Conservation (phyloP, 306 rosid species). For the Myrica gale region DNA sequence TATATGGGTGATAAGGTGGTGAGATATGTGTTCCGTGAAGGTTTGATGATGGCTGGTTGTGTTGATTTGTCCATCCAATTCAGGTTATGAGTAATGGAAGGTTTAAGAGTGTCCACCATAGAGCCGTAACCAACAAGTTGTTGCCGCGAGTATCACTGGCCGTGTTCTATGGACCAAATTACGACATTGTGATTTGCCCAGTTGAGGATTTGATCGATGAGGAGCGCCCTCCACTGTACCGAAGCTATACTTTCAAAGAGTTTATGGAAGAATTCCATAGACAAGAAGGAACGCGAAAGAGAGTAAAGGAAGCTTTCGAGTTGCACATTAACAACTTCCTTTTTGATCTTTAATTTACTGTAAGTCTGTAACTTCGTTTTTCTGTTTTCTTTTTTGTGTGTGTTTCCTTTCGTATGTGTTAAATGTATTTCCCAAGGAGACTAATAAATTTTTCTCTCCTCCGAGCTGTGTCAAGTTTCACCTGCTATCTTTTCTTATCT, state of each 20-base stretch:
- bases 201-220: constrained; percentile 39
- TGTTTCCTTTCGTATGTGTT: too few relatives aligned
- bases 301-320: constrained; percentile 47
- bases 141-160: constrained; percentile 34
- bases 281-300: constrained; percentile 44
- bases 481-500: too few relatives aligned
- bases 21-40: too few relatives aligned
- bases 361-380: too few relatives aligned
- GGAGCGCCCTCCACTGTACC: constrained; percentile 32
- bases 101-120: constrained; percentile 50
- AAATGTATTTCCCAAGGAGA: too few relatives aligned
- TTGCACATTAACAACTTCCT: constrained; percentile 3
- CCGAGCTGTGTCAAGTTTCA: too few relatives aligned
- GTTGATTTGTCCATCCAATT: not conserved
- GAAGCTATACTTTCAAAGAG: constrained; percentile 33
- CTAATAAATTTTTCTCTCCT: too few relatives aligned
- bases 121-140: constrained; percentile 45
- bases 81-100: constrained; percentile 56
- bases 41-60: too few relatives aligned
- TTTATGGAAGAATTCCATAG: constrained; percentile 33
- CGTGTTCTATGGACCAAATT: constrained; percentile 50
- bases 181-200: constrained; percentile 33
- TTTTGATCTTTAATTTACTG: not conserved
- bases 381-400: too few relatives aligned
- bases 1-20: too few relatives aligned